Percentiles rank a stretch among this genome's conserved stretches.
Evolutionary conservation across 1,139 yeast species (phyloP).

Genomic region (Hansenula lynferdii): DNA sequence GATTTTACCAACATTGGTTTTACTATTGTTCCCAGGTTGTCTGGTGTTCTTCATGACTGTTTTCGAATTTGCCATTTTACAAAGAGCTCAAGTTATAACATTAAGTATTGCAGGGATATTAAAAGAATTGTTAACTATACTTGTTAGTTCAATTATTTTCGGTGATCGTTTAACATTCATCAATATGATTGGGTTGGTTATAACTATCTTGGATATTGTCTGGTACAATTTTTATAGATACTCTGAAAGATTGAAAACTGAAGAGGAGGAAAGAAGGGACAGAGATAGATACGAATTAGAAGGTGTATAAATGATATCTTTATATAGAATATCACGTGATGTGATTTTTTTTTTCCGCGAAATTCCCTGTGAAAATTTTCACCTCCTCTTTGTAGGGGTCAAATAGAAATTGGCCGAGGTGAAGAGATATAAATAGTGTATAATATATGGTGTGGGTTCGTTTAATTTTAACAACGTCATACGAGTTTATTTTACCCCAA

Average conservation of each 20-base stretch:
- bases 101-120: constrained; percentile 88
- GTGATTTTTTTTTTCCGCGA: too few species aligned
- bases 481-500: too few species aligned
- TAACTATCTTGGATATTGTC: constrained; percentile 73
- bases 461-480: too few species aligned
- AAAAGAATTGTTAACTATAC: constrained; percentile 82
- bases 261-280: constrained; percentile 5
- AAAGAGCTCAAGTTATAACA: constrained; percentile 81
- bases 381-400: too few species aligned
- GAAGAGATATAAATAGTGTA: too few species aligned
- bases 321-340: neutral
- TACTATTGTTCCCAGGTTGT: constrained; percentile 76
- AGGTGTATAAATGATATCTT: constrained; percentile 3
- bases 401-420: too few species aligned
- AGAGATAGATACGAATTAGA: constrained; percentile 9
- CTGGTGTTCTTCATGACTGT: constrained; percentile 88
- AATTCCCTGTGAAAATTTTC: too few species aligned
- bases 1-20: constrained; percentile 42
- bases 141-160: constrained; percentile 60
- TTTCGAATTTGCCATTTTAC: constrained; percentile 79
- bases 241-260: constrained; percentile 23
- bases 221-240: constrained; percentile 75
- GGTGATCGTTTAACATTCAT: constrained; percentile 65
- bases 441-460: too few species aligned
- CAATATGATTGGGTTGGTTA: constrained; percentile 68